Evolutionary conservation across 2,329 filamentous ascomycete genomes (phyloP), one percentile per base, ranked within the genome.

Genomic region (Epichloe bromicola): DNA sequence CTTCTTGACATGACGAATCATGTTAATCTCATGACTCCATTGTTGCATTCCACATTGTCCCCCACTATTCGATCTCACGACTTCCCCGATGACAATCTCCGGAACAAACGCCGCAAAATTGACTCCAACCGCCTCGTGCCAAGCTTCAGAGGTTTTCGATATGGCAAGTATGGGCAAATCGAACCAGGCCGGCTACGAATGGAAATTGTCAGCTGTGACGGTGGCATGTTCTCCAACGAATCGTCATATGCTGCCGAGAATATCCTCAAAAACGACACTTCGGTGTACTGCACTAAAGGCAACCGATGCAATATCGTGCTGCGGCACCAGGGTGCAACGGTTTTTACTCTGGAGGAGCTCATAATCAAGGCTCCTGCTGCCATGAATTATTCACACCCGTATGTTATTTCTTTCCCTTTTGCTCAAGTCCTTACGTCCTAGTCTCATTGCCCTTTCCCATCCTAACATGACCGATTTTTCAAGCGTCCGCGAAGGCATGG

Each of bases 191-290:
- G 79, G 56, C 70, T 96, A 60, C 83, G 78, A 55, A 88, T 96
- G 86, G 86, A 95, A 63, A 82, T 96, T 55, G 78, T 87, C 46
- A 93, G 84, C 71, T 96, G 89, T 62, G 90, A 96, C 65, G 89
- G 88, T 40, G 89, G 90, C 42, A 74, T 80, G 52, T 82, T 76
- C 60, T 74, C 77, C 48, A 82, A 84, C 55, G 79, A 83, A 58
- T 69, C 73, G 50, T 69, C 73, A 11, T 86, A 87, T 56, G 77
- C 78, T 12, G 81, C 84, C 19, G 86, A 90, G 58, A 95, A 95
- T 63, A 83, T 96, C 30, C 74, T 97, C 55, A 82, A 79, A 58
- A 83, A 90, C 63, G 88, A 97, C 66, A 74, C 75, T 52, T 86
- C 85, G 11, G 88, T 95, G 2, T 97, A 96, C 63, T 94, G 89